These are phyloP conservation scores for Tulasnella sp. DNA, from an alignment of 768 basidiomycete genomes.

Conservation along the genomic window DNA sequence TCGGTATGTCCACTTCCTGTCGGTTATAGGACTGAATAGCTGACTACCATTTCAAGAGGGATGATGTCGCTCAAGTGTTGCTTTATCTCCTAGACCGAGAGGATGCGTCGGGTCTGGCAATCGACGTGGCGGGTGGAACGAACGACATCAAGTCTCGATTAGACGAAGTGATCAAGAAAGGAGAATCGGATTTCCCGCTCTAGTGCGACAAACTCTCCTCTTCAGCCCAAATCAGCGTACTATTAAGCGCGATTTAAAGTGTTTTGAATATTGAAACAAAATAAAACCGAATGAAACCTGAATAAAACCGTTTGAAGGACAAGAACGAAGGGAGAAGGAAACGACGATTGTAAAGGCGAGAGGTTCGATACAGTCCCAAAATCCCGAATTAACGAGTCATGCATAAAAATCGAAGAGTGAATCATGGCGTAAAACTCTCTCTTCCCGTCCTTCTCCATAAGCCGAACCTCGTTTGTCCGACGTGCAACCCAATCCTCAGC, in stretches of 20 bases:
- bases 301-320: too few relatives aligned
- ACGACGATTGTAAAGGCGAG: too few relatives aligned
- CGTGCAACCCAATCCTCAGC: not conserved
- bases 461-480: not conserved
- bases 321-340: too few relatives aligned
- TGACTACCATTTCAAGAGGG: slow-evolving; percentile 29
- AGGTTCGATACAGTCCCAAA: not conserved
- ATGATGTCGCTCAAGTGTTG: slow-evolving; percentile 45
- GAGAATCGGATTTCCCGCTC: slow-evolving; percentile 32
- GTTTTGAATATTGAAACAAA: too few relatives aligned
- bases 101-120: slow-evolving; percentile 43
- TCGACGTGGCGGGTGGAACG: slow-evolving; percentile 50
- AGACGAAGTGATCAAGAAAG: slow-evolving; percentile 38
- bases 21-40: not conserved
- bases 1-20: too few relatives aligned
- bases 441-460: not conserved
- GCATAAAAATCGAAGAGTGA: not conserved
- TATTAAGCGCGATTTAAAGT: too few relatives aligned
- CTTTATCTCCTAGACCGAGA: slow-evolving; percentile 38
- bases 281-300: too few relatives aligned
- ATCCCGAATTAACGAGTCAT: not conserved
- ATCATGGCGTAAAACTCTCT: not conserved
- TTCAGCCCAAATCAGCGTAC: too few relatives aligned
- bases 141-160: slow-evolving; percentile 36
- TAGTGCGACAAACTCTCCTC: too few relatives aligned